Conservation (phyloP, 192 early-diverging fungal genomes). For the Coemansia sp. region DNA sequence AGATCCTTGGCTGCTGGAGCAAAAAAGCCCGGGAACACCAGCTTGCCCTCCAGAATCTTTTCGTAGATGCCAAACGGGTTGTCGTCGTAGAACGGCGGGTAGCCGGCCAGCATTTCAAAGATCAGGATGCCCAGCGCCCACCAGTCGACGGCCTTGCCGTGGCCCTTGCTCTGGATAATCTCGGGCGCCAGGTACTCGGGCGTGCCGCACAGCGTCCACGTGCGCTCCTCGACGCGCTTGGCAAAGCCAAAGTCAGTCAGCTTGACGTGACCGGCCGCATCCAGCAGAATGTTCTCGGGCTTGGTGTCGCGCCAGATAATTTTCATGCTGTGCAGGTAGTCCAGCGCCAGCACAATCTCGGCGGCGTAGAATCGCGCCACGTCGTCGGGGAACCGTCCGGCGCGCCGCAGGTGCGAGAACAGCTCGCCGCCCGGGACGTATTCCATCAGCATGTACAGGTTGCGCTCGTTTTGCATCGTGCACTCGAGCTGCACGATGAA, state of each 20-base stretch:
- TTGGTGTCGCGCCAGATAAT: conserved; percentile 98
- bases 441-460: conserved; percentile 94
- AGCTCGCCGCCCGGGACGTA: conserved; percentile 96
- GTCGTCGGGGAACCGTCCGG: conserved; percentile 89
- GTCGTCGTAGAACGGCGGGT: conserved; percentile 98
- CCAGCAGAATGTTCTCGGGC: conserved; percentile 84
- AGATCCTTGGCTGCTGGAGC: conserved; percentile 81
- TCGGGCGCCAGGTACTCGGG: conserved; percentile 96
- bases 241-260: conserved; percentile 99
- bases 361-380: conserved; percentile 95
- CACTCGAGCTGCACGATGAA: conserved; percentile 84
- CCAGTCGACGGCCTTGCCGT: conserved; percentile 98
- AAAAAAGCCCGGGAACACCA: conserved; percentile 87
- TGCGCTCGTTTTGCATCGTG: conserved; percentile 92
- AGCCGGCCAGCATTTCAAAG: conserved; percentile 97
- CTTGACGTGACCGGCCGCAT: conserved; percentile 88
- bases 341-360: conserved; percentile 92
- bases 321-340: conserved; percentile 87
- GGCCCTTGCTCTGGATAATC: conserved; percentile 96
- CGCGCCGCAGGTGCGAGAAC: conserved; percentile 89
- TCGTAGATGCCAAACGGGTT: conserved; percentile 98
- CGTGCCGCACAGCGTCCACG: conserved; percentile 98
- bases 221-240: conserved; percentile 82
- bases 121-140: conserved; percentile 97
- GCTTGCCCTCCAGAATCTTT: conserved; percentile 89